Percentiles rank a stretch among this genome's conserved stretches.
These are phyloP conservation scores for Astrephomene gubernaculifera DNA, from an alignment of 139 green algal species.

Conservation along the genomic window DNA sequence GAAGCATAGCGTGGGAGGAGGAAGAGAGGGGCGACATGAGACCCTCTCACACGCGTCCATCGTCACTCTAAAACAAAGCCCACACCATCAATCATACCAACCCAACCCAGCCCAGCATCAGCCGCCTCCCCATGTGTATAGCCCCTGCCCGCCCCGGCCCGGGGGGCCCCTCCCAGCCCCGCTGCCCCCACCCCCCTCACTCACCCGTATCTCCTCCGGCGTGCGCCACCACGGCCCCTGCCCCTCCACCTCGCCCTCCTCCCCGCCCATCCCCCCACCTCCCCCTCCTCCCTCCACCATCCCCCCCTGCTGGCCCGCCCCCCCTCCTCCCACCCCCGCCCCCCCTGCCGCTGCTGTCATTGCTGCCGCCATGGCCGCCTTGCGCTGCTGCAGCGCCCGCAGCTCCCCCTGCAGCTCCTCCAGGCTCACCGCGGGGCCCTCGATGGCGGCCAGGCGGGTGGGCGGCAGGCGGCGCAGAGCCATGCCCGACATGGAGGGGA, in stretches of 20 bases:
- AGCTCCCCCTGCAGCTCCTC: constrained; percentile 21
- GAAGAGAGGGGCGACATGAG: too few relatives aligned
- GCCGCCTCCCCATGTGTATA: too few relatives aligned
- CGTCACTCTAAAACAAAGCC: too few relatives aligned
- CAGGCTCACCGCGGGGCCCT: constrained; percentile 12
- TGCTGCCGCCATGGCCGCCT: constrained; percentile 32
- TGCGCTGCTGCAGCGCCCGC: constrained; percentile 42
- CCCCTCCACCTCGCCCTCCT: neutral
- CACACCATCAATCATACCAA: too few relatives aligned
- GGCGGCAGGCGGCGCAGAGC: constrained; percentile 2
- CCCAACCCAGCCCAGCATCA: too few relatives aligned
- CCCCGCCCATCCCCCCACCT: neutral
- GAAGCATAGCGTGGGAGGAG: too few relatives aligned
- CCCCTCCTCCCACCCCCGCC: neutral
- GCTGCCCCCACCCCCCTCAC: neutral
- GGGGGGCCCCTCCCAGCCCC: too few relatives aligned
- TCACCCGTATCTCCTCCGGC: constrained; percentile 13
- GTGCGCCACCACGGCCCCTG: neutral
- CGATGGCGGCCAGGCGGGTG: constrained; percentile 38
- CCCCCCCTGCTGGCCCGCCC: neutral
- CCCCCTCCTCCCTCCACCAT: neutral
- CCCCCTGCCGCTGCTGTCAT: neutral
- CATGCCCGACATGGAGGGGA: constrained; percentile 31
- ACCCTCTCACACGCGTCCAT: too few relatives aligned
- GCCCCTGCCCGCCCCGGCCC: too few relatives aligned